Evolutionary conservation across 2,329 filamentous ascomycete species (phyloP).

Genomic region (Podosphaera aphanis): DNA sequence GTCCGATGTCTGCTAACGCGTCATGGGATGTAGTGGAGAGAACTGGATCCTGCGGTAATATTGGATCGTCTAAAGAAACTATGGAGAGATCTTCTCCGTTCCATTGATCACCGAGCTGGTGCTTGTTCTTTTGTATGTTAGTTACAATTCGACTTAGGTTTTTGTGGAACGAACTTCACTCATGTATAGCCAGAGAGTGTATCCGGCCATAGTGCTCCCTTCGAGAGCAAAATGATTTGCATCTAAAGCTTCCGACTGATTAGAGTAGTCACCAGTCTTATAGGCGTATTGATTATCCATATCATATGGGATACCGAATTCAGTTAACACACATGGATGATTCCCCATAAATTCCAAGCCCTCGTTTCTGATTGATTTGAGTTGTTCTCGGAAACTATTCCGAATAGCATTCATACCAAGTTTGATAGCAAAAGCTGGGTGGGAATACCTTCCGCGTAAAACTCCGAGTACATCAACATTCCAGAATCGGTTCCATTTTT

Average conservation of each 20-base stretch:
- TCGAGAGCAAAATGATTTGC: constrained; percentile 89
- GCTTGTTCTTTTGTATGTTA: constrained; percentile 40
- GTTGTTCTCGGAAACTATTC: constrained; percentile 76
- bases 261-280: constrained; percentile 82
- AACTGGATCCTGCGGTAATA: constrained; percentile 20
- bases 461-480: constrained; percentile 92
- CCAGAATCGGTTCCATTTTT: constrained; percentile 96
- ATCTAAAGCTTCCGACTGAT: constrained; percentile 78
- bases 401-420: constrained; percentile 83
- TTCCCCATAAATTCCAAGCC: constrained; percentile 72
- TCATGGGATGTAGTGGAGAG: constrained; percentile 25
- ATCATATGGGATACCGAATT: constrained; percentile 95
- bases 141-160: constrained; percentile 1
- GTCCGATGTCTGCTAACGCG: constrained; percentile 24
- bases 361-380: constrained; percentile 62
- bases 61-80: constrained; percentile 59
- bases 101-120: constrained; percentile 81
- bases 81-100: constrained; percentile 95
- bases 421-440: constrained; percentile 77
- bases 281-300: constrained; percentile 97
- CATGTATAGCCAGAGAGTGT: constrained; percentile 74
- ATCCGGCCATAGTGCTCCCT: constrained; percentile 60
- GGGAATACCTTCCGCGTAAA: constrained; percentile 66
- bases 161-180: constrained; percentile 29
- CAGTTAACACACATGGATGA: constrained; percentile 73